Percentiles rank a stretch among this genome's conserved stretches.
phyloP scores from a whole-genome alignment of 495 filamentous ascomycete species.

The Tuber calosporum region DNA sequence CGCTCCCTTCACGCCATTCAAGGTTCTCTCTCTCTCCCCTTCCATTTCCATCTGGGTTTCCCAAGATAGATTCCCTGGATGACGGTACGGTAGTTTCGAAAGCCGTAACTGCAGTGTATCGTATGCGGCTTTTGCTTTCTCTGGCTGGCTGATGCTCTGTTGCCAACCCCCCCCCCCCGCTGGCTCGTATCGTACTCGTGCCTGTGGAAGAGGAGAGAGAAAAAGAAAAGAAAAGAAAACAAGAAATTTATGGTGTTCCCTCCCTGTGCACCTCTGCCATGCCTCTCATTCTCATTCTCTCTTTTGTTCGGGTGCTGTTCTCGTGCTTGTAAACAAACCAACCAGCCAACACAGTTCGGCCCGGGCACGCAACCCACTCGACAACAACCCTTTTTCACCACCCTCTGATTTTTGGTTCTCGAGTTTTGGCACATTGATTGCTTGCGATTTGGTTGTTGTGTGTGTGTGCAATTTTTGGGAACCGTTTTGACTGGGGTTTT shows the following conservation, averaged over 20 bases:
- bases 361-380: not conserved
- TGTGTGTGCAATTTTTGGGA: not conserved
- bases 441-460: constrained; percentile 12
- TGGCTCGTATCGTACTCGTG: not conserved
- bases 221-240: not conserved
- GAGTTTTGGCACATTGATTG: constrained; percentile 1
- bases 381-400: not conserved
- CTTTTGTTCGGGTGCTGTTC: not conserved
- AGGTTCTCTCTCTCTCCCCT: no score
- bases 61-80: not conserved
- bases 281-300: not conserved
- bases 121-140: not conserved
- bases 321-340: constrained; percentile 17
- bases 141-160: not conserved
- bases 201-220: not conserved
- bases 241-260: not conserved
- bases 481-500: not conserved
- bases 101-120: not conserved
- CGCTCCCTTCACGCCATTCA: not conserved
- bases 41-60: not conserved
- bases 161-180: not conserved
- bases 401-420: not conserved
- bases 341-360: constrained; percentile 13
- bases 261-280: not conserved
- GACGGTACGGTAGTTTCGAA: not conserved